A percentile compares a stretch with the other conserved stretches of the same genome.
phyloP scores from a whole-genome alignment of 2,329 filamentous ascomycete genomes.

The Chaetothyriales sp. region DNA sequence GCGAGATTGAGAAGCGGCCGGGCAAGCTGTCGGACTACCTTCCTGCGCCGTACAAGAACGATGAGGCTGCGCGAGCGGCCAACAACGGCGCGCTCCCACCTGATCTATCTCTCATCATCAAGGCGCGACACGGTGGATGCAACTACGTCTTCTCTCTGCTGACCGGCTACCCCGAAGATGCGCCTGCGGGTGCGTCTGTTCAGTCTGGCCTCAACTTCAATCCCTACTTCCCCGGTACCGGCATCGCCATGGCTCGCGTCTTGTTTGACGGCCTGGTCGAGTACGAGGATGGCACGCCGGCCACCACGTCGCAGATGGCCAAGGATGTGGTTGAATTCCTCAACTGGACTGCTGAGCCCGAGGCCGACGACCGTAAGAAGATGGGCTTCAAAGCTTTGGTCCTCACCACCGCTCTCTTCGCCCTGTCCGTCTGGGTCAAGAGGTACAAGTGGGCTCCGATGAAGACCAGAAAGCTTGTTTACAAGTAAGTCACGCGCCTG shows the following conservation, averaged over 20 bases:
- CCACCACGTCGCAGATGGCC: slow-evolving; percentile 96
- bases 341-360: slow-evolving; percentile 97
- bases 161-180: slow-evolving; percentile 94
- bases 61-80: slow-evolving; percentile 91
- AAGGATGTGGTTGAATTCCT: slow-evolving; percentile 98
- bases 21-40: slow-evolving; percentile 98
- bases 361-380: slow-evolving; percentile 99
- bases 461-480: slow-evolving; percentile 89
- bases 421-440: slow-evolving; percentile 93
- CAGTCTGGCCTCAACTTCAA: slow-evolving; percentile 96
- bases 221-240: slow-evolving; percentile 96
- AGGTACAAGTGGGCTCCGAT: slow-evolving; percentile 97
- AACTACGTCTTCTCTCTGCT: slow-evolving; percentile 96
- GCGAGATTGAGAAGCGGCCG: slow-evolving; percentile 94
- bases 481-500: slow-evolving; percentile 40
- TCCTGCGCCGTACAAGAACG: slow-evolving; percentile 91
- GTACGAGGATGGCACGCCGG: slow-evolving; percentile 92
- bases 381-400: slow-evolving; percentile 97
- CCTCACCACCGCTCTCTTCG: slow-evolving; percentile 64
- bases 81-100: slow-evolving; percentile 97
- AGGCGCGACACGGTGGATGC: slow-evolving; percentile 93
- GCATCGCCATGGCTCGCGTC: slow-evolving; percentile 95
- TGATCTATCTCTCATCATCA: slow-evolving; percentile 94
- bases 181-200: slow-evolving; percentile 75
- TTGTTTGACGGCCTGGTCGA: slow-evolving; percentile 95